Percentiles rank a stretch among this genome's conserved stretches.
These are phyloP conservation scores for Paraphoma chrysanthemicola DNA, from an alignment of 2,329 filamentous ascomycete genomes.

Conservation along the genomic window DNA sequence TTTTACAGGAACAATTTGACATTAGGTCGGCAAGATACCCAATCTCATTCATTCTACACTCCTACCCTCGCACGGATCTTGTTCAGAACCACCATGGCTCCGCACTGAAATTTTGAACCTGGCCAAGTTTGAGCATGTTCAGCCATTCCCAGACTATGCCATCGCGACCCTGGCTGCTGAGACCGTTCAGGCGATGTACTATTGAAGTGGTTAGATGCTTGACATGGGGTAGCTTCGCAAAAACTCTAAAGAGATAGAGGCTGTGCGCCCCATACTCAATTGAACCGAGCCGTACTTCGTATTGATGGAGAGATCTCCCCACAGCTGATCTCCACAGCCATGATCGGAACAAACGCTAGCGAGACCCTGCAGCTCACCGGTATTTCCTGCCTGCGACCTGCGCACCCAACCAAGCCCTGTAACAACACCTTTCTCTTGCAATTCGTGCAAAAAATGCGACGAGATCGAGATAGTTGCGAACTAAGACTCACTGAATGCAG, in stretches of 20 bases:
- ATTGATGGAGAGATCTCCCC: too few species aligned
- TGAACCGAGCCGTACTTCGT: too few species aligned
- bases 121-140: too few species aligned
- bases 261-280: too few species aligned
- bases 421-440: neutral
- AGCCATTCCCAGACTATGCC: too few species aligned
- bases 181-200: too few species aligned
- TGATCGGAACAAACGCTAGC: neutral
- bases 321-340: neutral
- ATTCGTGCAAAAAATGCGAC: neutral
- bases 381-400: neutral
- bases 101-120: too few species aligned
- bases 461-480: neutral
- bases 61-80: neutral
- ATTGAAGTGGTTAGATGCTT: too few species aligned
- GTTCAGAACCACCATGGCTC: too few species aligned
- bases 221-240: too few species aligned
- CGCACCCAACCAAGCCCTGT: neutral
- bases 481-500: neutral
- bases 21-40: neutral
- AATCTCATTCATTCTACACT: neutral
- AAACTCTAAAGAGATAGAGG: too few species aligned
- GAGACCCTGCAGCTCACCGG: neutral
- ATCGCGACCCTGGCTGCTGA: too few species aligned
- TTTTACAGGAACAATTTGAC: neutral